Base-by-base conservation (phyloP, 805 yeast genomes). In the Yueomyces sinensis region DNA sequence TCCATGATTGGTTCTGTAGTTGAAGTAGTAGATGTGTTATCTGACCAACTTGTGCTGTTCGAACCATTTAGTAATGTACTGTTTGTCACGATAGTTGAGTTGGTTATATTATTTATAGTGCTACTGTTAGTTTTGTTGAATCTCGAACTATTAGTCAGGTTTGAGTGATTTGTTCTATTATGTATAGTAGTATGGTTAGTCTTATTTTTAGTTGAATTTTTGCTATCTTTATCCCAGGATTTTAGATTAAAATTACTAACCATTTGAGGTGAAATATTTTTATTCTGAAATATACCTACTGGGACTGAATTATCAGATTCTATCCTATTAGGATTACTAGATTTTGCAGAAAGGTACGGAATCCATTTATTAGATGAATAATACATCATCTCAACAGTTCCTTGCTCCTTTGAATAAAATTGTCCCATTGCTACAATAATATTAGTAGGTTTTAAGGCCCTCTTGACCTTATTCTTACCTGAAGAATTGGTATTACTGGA, bases 341-440 rank as follows among this genome's bases (percentile, higher is more conserved):
- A 11, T 1, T 25, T 25, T 25, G 15, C 28, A n/a, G 5, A 9
- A n/a, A 48, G 39, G 33, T 45, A 54, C 1, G 53, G 49, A 29
- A 34, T 36, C 48, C 59, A 54, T 11, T 35, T 42, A 2, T 44
- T 35, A 14, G 40, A 45, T 27, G 50, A 43, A 31, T 43, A 44
- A 3, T 52, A 13, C 24, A 43, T 34, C 1, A 50, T 41, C 33
- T 43, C 49, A 3, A 56, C 35, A 9, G 36, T 40, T 23, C 49
- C 60, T 33, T 53, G 62, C 1, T 62, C 62, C 17, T 52, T 37
- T 16, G 66, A 44, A 29, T 47, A 60, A 29, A 55, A 34, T 1
- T 56, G 54, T 6, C 74, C 74, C 35, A 66, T 46, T 5, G 63
- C 56, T 14, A 70, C 18, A 13, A 41, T 13, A 4, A 32, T 38